Conservation (phyloP, 139 green algal species). For the Tetraselmis chui region DNA sequence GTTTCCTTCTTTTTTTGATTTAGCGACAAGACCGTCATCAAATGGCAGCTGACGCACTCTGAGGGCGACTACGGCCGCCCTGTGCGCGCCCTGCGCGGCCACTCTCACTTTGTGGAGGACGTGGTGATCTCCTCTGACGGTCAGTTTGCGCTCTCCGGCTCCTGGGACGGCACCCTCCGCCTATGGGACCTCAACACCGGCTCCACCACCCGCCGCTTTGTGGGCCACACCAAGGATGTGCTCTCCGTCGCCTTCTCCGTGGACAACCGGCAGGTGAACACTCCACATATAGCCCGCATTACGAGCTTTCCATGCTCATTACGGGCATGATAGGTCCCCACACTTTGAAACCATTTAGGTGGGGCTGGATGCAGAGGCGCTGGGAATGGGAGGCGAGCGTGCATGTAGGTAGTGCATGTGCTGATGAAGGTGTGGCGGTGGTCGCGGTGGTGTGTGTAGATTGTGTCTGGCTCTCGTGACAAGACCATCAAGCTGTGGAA, state of each 20-base stretch:
- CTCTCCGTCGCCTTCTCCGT: slow-evolving; percentile 96
- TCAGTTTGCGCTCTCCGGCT: slow-evolving; percentile 95
- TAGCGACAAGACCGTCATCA: slow-evolving; percentile 95
- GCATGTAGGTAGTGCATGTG: background rate
- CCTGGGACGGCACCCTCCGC: slow-evolving; percentile 96
- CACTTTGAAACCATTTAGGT: no score
- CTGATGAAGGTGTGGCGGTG: background rate
- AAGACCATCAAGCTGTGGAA: slow-evolving; percentile 98
- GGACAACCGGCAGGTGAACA: slow-evolving; percentile 93
- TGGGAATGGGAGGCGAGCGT: no score
- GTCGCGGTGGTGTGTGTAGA: slow-evolving; percentile 73
- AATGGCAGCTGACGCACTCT: slow-evolving; percentile 85
- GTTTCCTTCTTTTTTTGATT: no score
- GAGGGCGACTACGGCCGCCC: slow-evolving; percentile 79
- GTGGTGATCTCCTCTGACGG: slow-evolving; percentile 98
- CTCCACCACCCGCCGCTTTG: slow-evolving; percentile 92
- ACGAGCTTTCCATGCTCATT: no score
- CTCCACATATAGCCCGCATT: background rate
- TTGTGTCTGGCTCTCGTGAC: slow-evolving; percentile 93
- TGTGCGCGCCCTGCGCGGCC: slow-evolving; percentile 69
- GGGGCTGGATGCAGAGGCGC: no score
- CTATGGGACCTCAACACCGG: slow-evolving; percentile 98
- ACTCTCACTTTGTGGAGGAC: slow-evolving; percentile 96
- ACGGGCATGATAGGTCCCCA: no score
- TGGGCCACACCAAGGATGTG: slow-evolving; percentile 98